phyloP scores from a whole-genome alignment of 805 yeast genomes.

The Komagataella populi region DNA sequence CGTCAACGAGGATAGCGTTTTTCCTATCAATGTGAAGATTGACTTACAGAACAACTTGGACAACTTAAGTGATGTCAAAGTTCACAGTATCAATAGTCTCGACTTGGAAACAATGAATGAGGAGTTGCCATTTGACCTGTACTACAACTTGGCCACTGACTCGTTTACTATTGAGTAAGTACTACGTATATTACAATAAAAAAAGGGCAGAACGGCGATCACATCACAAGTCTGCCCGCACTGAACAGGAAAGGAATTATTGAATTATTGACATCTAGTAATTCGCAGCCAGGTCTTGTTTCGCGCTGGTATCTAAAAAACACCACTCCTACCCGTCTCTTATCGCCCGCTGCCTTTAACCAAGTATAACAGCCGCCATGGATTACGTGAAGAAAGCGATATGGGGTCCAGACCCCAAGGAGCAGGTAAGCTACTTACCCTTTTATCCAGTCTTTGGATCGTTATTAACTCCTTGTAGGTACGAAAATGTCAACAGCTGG shows the following conservation, averaged over 20 bases:
- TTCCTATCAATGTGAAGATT: conserved; percentile 76
- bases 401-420: conserved; percentile 96
- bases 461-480: conserved; percentile 19
- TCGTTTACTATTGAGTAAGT: background rate
- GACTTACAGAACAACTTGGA: conserved; percentile 29
- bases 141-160: conserved; percentile 28
- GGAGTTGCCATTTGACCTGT: conserved; percentile 58
- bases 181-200: too few species aligned
- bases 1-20: conserved; percentile 67
- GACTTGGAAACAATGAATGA: conserved; percentile 27
- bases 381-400: conserved; percentile 74
- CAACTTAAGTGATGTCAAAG: conserved; percentile 54
- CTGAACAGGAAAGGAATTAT: too few species aligned
- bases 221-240: background rate
- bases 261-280: too few species aligned
- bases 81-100: conserved; percentile 40
- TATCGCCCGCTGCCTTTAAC: background rate
- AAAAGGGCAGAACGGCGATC: background rate
- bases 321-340: background rate
- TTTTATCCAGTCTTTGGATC: background rate
- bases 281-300: background rate
- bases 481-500: conserved; percentile 62
- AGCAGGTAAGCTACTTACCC: conserved; percentile 34
- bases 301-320: background rate
- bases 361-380: conserved; percentile 27